A percentile compares a stretch with the other conserved stretches of the same genome.
Conservation (phyloP, 257 asterid genomes). For the Lithospermum erythrorhizon region DNA sequence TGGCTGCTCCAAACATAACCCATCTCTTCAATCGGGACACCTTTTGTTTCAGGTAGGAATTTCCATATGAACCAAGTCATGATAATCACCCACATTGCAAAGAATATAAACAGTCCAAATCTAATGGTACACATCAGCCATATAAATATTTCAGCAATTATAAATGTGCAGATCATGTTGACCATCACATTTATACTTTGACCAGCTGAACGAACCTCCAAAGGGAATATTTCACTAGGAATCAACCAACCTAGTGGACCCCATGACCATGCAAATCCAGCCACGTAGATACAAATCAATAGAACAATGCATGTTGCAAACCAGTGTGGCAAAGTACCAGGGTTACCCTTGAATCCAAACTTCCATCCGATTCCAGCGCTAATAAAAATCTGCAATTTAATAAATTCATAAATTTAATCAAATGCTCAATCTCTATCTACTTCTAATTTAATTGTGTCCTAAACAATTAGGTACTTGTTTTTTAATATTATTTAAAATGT, state of each 20-base stretch:
- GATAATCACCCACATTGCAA: constrained; percentile 34
- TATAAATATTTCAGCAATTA: constrained; percentile 48
- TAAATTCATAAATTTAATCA: neutral
- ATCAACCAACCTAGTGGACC: constrained; percentile 82
- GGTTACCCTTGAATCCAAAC: constrained; percentile 47
- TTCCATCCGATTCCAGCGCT: constrained; percentile 36
- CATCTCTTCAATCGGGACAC: constrained; percentile 66
- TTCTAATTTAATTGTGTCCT: too few relatives aligned
- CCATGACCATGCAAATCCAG: constrained; percentile 84
- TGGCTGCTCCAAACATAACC: constrained; percentile 51
- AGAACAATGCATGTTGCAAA: constrained; percentile 42
- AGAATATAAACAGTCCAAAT: constrained; percentile 56
- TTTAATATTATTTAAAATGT: too few relatives aligned
- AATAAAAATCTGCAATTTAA: constrained; percentile 25
- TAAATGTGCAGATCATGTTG: constrained; percentile 56
- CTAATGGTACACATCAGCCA: constrained; percentile 48
- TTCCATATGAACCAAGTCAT: constrained; percentile 38
- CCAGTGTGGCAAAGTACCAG: constrained; percentile 42
- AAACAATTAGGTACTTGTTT: too few relatives aligned
- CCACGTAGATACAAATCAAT: constrained; percentile 60
- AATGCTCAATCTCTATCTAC: neutral
- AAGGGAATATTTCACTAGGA: constrained; percentile 70
- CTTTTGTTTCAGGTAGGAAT: constrained; percentile 65
- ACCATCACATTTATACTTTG: constrained; percentile 54
- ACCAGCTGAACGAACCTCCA: constrained; percentile 69